Evolutionary conservation across 2,329 filamentous ascomycete genomes (phyloP), one percentile per base, ranked within the genome.

Genomic region (Capronia epimyces): DNA sequence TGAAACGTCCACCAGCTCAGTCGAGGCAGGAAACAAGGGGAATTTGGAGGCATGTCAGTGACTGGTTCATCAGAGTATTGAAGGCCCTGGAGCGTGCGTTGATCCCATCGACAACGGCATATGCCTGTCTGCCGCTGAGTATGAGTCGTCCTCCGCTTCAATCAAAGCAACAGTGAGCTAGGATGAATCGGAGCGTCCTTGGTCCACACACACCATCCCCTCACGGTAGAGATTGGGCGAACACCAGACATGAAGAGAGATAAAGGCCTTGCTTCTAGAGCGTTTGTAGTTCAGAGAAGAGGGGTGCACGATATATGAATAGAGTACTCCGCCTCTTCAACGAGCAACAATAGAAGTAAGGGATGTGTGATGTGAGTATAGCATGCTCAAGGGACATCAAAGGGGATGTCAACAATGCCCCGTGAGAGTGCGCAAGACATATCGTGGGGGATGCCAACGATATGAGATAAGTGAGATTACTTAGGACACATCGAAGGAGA

Each of bases 101-200:
- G 7, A n/a, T 32, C 7, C 6, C 29, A 32, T 32, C 29, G 34
- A 37, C 15, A 37, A 5, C 16, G 16, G 6, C 3, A 18, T 18
- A 12, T 5, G 16, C 18, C n/a, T 9, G 16, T 20, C 34, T n/a
- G 9, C 9, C 15, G 16, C n/a, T 24, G 39, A 25, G 10, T 24
- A 3, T 13, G 8, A 3, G 20, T 24, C 39, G 39, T 15, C 21
- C 22, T 13, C 39, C 39, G 21, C 39, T 24, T 25, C 20, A 9
- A 24, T 42, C 39, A 25, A 42, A 42, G 39, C 39, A 42, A 42
- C 39, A 25, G 15, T 42, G 21, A 42, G 22, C 10, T 40, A 13
- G 22, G n/a, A 42, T 24, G 39, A 15, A 22, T 20, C 15, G 22
- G 20, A 16, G 16, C 18, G 20, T 40, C 20, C 10, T 5, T 36